Evolutionary conservation across 805 yeast genomes (phyloP).

Genomic region (Myxozyma monticola): DNA sequence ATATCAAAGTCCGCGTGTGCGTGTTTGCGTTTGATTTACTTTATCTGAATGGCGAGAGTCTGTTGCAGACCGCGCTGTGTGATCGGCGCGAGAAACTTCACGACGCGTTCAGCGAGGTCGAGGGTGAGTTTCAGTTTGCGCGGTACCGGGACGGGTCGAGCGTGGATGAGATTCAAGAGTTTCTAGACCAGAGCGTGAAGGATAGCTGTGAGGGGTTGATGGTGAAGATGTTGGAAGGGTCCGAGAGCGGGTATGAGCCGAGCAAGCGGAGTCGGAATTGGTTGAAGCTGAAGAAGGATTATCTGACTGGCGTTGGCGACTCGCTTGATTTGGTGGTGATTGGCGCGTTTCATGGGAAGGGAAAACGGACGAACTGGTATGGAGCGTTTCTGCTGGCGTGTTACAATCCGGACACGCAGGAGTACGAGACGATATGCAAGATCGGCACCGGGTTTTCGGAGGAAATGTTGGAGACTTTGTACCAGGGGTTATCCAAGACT

Average conservation of each 20-base stretch:
- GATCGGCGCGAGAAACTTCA: conserved; percentile 67
- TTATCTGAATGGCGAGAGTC: conserved; percentile 57
- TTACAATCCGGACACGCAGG: conserved; percentile 82
- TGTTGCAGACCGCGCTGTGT: conserved; percentile 63
- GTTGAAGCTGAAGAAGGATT: conserved; percentile 94
- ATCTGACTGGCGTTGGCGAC: conserved; percentile 92
- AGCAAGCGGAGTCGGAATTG: conserved; percentile 93
- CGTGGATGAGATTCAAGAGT: conserved; percentile 71
- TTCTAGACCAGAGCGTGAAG: conserved; percentile 84
- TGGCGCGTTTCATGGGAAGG: conserved; percentile 92
- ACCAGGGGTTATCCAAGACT: conserved; percentile 63
- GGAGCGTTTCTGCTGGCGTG: conserved; percentile 94
- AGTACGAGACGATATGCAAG: conserved; percentile 91
- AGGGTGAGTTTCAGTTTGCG: conserved; percentile 83
- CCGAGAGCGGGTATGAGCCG: conserved; percentile 85
- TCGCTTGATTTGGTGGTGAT: conserved; percentile 89
- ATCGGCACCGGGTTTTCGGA: conserved; percentile 97
- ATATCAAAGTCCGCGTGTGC: conserved; percentile 88
- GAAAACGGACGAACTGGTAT: conserved; percentile 91
- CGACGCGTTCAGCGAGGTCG: conserved; percentile 56
- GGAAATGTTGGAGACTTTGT: conserved; percentile 64
- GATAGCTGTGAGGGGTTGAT: conserved; percentile 93
- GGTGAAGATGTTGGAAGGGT: conserved; percentile 85
- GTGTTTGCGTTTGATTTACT: conserved; percentile 88
- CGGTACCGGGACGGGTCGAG: conserved; percentile 68